Conservation (phyloP, 2,329 filamentous ascomycete genomes). For the Gyromitra esculenta region DNA sequence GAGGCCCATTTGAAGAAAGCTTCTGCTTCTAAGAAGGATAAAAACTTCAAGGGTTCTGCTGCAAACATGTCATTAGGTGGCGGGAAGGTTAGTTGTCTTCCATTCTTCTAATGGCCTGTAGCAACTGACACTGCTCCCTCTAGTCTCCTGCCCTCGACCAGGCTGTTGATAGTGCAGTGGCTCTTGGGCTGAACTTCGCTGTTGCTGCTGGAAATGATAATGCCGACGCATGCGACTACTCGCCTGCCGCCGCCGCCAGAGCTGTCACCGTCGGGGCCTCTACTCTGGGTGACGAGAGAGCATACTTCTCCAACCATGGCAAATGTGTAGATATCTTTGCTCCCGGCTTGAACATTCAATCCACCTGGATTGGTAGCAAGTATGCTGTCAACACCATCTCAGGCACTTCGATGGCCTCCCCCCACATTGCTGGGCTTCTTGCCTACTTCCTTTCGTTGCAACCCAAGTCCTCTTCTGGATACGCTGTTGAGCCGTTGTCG, state of each 20-base stretch:
- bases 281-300: conserved; percentile 90
- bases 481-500: conserved; percentile 86
- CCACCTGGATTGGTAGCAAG: conserved; percentile 98
- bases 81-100: conserved; percentile 71
- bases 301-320: conserved; percentile 99
- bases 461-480: conserved; percentile 87
- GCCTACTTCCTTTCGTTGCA: conserved; percentile 98
- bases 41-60: conserved; percentile 96
- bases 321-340: conserved; percentile 98
- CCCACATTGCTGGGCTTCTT: conserved; percentile 93
- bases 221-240: conserved; percentile 99
- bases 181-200: conserved; percentile 93
- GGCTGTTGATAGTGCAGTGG: conserved; percentile 59
- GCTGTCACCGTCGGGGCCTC: conserved; percentile 97
- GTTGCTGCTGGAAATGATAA: conserved; percentile 99
- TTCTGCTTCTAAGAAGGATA: conserved; percentile 78
- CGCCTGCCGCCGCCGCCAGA: conserved; percentile 88
- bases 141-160: conserved; percentile 83
- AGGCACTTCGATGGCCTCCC: conserved; percentile 98
- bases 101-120: not conserved
- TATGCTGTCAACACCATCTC: conserved; percentile 98
- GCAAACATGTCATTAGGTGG: conserved; percentile 99
- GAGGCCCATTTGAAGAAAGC: conserved; percentile 79
- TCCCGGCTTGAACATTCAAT: conserved; percentile 94
- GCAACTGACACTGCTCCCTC: conserved; percentile 15